Evolutionary conservation across 345 rosid species (phyloP).

Genomic region (Ceriops tagal): DNA sequence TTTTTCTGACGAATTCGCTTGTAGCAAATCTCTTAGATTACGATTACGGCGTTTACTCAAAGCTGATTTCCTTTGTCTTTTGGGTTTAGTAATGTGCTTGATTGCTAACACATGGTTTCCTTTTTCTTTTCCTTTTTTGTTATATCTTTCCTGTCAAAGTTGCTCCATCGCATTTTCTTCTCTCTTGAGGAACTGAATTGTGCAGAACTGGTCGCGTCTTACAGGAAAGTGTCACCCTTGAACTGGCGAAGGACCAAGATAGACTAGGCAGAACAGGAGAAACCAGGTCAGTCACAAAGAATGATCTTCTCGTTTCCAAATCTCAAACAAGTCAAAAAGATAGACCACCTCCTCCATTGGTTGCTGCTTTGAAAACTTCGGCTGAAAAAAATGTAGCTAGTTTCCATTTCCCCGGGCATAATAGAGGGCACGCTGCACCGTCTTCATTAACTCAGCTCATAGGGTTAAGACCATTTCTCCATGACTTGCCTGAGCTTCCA

Average conservation of each 20-base stretch:
- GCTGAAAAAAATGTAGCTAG: slow-evolving; percentile 46
- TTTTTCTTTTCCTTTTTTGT: background rate
- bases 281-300: slow-evolving; percentile 7
- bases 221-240: slow-evolving; percentile 23
- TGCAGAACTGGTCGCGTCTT: background rate
- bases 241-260: slow-evolving; percentile 23
- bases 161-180: background rate
- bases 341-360: slow-evolving; percentile 37
- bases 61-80: no score
- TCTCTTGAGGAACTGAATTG: background rate
- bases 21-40: no score
- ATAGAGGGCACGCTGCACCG: slow-evolving; percentile 60
- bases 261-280: background rate
- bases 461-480: slow-evolving; percentile 43
- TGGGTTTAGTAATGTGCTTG: no score
- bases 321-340: slow-evolving; percentile 8
- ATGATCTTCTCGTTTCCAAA: slow-evolving; percentile 12
- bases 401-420: slow-evolving; percentile 70
- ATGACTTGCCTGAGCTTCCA: slow-evolving; percentile 63
- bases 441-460: slow-evolving; percentile 42
- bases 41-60: no score
- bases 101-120: background rate
- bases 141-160: background rate
- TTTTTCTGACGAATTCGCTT: no score
- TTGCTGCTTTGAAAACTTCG: slow-evolving; percentile 44